Conservation (phyloP, 208 protist species). For the Trypanosoma brucei region DNA sequence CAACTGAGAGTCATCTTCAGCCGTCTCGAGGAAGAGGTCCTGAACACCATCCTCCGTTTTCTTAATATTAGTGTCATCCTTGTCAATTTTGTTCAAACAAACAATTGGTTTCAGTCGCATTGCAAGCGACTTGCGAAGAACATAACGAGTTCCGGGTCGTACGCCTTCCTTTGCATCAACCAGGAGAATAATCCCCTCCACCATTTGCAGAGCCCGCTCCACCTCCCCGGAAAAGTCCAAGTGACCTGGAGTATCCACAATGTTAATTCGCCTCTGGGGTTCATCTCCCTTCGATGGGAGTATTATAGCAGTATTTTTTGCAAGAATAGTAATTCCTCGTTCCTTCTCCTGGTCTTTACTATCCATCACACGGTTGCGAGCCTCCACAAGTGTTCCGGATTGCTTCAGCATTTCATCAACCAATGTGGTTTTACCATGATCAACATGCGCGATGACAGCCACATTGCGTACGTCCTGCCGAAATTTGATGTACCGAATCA, state of each 20-base stretch:
- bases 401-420: conserved; percentile 95
- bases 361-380: conserved; percentile 96
- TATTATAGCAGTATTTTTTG: conserved; percentile 92
- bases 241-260: conserved; percentile 97
- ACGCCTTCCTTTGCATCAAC: conserved; percentile 96
- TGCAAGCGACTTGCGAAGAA: conserved; percentile 95
- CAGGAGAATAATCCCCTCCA: conserved; percentile 95
- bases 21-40: conserved; percentile 94
- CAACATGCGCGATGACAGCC: conserved; percentile 96
- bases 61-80: conserved; percentile 84
- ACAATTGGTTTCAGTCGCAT: conserved; percentile 94
- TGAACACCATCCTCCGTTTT: conserved; percentile 93
- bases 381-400: conserved; percentile 75
- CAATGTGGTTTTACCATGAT: conserved; percentile 97
- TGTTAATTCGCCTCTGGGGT: conserved; percentile 88
- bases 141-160: conserved; percentile 97
- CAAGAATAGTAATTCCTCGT: conserved; percentile 97
- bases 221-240: conserved; percentile 98
- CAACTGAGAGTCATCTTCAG: conserved; percentile 92
- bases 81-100: conserved; percentile 98
- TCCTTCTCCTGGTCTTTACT: conserved; percentile 94
- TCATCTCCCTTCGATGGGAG: conserved; percentile 33
- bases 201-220: conserved; percentile 96
- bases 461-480: conserved; percentile 92
- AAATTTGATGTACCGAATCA: conserved; percentile 43